A percentile compares a stretch with the other conserved stretches of the same genome.
Conservation (phyloP, 371 early-diverging fungal genomes). For the Mortierella sp. region DNA sequence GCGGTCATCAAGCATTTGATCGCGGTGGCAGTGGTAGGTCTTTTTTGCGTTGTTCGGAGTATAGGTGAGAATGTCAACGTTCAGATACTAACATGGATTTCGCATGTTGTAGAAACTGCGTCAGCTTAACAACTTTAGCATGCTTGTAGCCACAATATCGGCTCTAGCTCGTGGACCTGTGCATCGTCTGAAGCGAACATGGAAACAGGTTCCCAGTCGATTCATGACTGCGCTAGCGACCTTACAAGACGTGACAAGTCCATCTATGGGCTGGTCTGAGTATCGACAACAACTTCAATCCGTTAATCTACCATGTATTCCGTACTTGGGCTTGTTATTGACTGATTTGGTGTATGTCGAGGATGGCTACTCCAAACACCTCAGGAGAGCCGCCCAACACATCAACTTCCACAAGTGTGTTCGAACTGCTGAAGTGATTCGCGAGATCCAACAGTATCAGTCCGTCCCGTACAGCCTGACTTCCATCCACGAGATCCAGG, state of each 20-base stretch:
- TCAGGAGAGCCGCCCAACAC: slow-evolving; percentile 65
- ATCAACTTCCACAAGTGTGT: slow-evolving; percentile 93
- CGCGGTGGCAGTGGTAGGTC: slow-evolving; percentile 79
- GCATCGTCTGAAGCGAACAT: slow-evolving; percentile 89
- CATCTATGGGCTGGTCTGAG: slow-evolving; percentile 82
- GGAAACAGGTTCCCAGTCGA: slow-evolving; percentile 68
- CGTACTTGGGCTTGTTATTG: slow-evolving; percentile 84
- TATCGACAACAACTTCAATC: slow-evolving; percentile 88
- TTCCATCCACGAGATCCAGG: slow-evolving; percentile 84
- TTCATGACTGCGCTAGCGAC: slow-evolving; percentile 60
- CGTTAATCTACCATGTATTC: slow-evolving; percentile 91
- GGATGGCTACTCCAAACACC: slow-evolving; percentile 82
- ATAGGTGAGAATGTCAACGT: no score
- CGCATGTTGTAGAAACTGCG: slow-evolving; percentile 66
- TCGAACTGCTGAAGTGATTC: slow-evolving; percentile 90
- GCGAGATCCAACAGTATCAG: slow-evolving; percentile 93
- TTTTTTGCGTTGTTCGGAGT: slow-evolving; percentile 11
- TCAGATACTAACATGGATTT: no score
- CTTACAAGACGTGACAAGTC: slow-evolving; percentile 79
- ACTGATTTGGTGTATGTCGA: slow-evolving; percentile 95
- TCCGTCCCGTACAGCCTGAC: slow-evolving; percentile 80
- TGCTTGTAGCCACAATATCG: slow-evolving; percentile 90
- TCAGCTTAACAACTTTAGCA: slow-evolving; percentile 90
- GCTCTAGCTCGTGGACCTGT: slow-evolving; percentile 91
- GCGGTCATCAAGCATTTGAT: slow-evolving; percentile 85